A percentile compares a stretch with the other conserved stretches of the same genome.
phyloP scores from a whole-genome alignment of 352 stramenopile genomes.

The Stramenopiles sp. region DNA sequence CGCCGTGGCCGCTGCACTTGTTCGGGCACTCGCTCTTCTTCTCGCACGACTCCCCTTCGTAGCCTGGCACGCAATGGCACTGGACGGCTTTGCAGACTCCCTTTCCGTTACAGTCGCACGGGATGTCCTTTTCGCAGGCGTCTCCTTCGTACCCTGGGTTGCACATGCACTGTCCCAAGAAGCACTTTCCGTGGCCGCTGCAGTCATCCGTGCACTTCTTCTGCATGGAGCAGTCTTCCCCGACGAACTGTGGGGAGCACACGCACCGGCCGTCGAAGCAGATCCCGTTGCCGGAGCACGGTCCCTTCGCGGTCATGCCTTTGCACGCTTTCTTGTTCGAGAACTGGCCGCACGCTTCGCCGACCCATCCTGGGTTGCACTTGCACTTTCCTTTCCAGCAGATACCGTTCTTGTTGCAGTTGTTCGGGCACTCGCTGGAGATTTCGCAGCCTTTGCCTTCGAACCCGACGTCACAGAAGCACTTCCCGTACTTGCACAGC shows the following conservation, averaged over 20 bases:
- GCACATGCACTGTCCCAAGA: background rate
- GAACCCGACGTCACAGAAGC: background rate
- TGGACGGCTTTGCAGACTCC: background rate
- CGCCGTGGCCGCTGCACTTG: background rate
- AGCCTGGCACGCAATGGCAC: background rate
- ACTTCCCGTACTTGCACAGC: background rate
- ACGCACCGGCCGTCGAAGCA: background rate
- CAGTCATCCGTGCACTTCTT: slow-evolving; percentile 1
- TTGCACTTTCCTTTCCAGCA: background rate
- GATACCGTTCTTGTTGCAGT: background rate
- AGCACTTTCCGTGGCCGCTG: background rate
- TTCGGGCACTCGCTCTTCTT: background rate
- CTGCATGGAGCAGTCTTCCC: background rate
- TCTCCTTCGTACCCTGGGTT: background rate
- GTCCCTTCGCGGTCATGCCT: background rate
- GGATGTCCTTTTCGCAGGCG: background rate
- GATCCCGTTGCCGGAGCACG: background rate
- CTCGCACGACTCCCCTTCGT: slow-evolving; percentile 7
- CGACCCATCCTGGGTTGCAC: background rate
- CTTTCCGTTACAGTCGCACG: background rate
- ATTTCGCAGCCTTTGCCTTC: background rate
- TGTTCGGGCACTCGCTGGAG: background rate
- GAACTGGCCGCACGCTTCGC: background rate
- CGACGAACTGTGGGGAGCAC: background rate
- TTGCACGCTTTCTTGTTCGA: background rate